These are phyloP conservation scores for Carex scoparia DNA, from an alignment of 176 grass and related monocot species.

Conservation along the genomic window DNA sequence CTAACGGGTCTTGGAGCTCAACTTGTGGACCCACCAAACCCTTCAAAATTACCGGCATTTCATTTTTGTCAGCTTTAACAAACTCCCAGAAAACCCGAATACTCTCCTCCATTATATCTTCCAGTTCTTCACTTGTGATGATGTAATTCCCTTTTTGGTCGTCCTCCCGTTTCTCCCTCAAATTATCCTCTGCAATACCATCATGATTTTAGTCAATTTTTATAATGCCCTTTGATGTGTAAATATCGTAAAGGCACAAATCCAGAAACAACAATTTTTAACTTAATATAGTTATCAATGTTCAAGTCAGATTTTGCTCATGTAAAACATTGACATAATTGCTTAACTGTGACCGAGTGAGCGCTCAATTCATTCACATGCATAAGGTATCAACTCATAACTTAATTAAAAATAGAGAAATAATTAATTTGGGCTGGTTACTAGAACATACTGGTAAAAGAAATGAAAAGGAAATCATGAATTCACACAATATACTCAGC, in stretches of 20 bases:
- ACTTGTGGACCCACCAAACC: conserved; percentile 48
- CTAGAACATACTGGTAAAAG: neutral
- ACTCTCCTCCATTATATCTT: conserved; percentile 76
- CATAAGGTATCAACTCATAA: neutral
- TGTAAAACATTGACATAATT: neutral
- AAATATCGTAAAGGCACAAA: neutral
- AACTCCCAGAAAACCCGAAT: conserved; percentile 88
- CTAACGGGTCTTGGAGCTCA: conserved; percentile 60
- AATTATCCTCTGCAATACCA: conserved; percentile 62
- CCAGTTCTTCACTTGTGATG: conserved; percentile 60
- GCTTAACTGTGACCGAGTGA: neutral
- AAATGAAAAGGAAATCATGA: neutral
- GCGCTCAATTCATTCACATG: neutral
- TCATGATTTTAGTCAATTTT: neutral
- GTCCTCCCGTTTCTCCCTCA: conserved; percentile 79
- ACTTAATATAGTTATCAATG: neutral
- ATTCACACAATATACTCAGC: neutral
- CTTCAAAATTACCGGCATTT: conserved; percentile 53
- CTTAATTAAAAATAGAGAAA: neutral
- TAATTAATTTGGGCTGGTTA: neutral
- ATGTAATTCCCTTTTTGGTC: conserved; percentile 61
- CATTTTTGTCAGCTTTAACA: conserved; percentile 72
- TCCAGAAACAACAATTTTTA: neutral
- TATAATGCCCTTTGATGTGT: neutral
- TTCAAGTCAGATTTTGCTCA: neutral